Base-by-base conservation (phyloP, 371 early-diverging fungal species). In the Mucor indicus region DNA sequence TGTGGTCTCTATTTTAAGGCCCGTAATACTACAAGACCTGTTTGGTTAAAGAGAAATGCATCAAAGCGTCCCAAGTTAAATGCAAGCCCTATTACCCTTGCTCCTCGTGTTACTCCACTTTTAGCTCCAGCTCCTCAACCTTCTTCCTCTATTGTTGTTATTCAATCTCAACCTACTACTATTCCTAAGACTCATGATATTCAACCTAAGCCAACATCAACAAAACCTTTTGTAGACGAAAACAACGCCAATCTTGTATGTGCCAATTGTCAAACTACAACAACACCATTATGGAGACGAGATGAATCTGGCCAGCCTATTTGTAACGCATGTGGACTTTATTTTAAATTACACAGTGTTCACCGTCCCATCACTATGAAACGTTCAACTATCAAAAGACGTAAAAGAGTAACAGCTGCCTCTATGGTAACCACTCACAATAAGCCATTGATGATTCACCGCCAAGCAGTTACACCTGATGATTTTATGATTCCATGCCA, bases 1-100 rank as follows among this genome's bases (percentile, higher is more conserved):
- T 96, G 95, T 69, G 90, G 91, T n/a, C 78, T 90, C 39, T 91
- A 90, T 57, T 74, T 80, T 48, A 91, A 91, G 63, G 88, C 91
- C 19, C 80, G 91, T 43, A 87, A 90, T 51, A 81, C 84, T 17
- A 84, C 82, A 45, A 84, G 93, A 7, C 93, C 93, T 36, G 78
- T 78, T 40, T 85, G 87, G 84, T 77, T 90, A 27, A 89, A 89
- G 50, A 81, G 86, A 46, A 72, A 79, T 30, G 44, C 53, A n/a
- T 58, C 46, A 43, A 69, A 69, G 30, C 56, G 60, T 17, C 60
- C 57, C 12, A 47, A 51, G 24, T 5, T 5, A 15, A 30, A n/a
- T 19, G 20, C 20, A 6, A 50, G 29, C 19, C 52, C 52, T 45
- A 20, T 49, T 41, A 44, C 48, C 36, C 38, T 60, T 48, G 60